Conservation (phyloP, 1,139 yeast species). For the Hyphopichia wangnamkhiaoensis region DNA sequence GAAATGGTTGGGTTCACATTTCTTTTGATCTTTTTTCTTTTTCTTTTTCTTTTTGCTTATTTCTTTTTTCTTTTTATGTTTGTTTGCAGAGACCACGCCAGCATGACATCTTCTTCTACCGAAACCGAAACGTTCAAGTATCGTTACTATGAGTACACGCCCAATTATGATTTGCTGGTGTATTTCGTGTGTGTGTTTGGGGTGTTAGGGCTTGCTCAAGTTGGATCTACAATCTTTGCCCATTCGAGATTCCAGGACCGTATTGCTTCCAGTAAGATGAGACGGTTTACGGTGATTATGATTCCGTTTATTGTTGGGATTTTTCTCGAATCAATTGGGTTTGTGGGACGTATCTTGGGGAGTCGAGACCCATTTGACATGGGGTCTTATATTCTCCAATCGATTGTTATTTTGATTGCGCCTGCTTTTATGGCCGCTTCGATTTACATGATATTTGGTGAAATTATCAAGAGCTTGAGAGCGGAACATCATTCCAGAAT, state of each 20-base stretch:
- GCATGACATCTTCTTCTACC: too few relatives aligned
- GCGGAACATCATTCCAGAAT: constrained; percentile 29
- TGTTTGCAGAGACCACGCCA: too few relatives aligned
- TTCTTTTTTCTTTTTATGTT: too few relatives aligned
- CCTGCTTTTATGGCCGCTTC: constrained; percentile 48
- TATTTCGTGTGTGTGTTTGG: too few relatives aligned
- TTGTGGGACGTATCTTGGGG: constrained; percentile 29
- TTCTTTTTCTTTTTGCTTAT: too few relatives aligned
- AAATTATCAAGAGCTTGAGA: constrained; percentile 26
- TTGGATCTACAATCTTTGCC: not conserved
- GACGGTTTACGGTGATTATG: not conserved
- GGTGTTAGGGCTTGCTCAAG: too few relatives aligned
- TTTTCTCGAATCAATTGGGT: constrained; percentile 33
- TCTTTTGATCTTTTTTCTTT: too few relatives aligned
- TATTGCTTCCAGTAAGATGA: not conserved
- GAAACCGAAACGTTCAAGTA: too few relatives aligned
- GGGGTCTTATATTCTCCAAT: constrained; percentile 34
- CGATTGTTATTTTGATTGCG: constrained; percentile 35
- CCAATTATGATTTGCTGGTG: too few relatives aligned
- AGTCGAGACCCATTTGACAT: constrained; percentile 14
- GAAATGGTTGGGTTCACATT: too few relatives aligned
- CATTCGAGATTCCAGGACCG: not conserved
- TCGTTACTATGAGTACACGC: too few relatives aligned
- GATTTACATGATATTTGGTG: constrained; percentile 45
- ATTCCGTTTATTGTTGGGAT: constrained; percentile 27